Base-by-base conservation (phyloP, 768 basidiomycete genomes). In the Xerocomellus chrysenteron region DNA sequence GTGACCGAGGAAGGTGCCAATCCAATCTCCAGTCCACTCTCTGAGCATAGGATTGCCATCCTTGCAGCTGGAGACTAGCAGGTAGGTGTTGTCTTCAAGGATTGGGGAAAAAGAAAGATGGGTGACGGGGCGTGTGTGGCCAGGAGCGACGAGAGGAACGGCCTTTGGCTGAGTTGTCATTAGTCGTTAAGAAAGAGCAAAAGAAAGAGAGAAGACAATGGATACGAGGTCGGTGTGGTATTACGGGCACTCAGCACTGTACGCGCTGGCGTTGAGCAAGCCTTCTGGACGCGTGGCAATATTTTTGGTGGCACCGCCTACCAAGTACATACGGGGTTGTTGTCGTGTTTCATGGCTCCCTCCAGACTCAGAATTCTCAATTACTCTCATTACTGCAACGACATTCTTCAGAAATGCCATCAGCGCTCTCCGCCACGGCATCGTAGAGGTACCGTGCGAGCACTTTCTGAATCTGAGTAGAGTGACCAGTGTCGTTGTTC, bases 11-110 rank as follows among this genome's bases (percentile, higher is more conserved):
- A 91, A 92, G 17, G 90, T 92, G 37, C 97, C 97, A 69, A 97
- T 91, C 97, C 97, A 99, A 74, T 99, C 97, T 35, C 96, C 96
- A 53, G 92, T 91, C 95, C 95, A 96, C 68, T 94, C 90, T 68
- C 94, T 85, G 63, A 97, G 77, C 92, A 96, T 95, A 44, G 94
- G 95, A 66, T 94, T 98, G 35, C 97, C 97, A 80, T 98, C 97
- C 76, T 98, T 99, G 80, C 97, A 98, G 65, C 91, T 90, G 55
- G 95, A 98, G 67, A 98, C 89, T 60, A 99, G 82, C 60, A 98
- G 78, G 74, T 88, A 98, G 43, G 86, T 84, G 60, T 84, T 83
- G 73, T 98, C 95, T 24, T 92, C 82, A 68, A 92, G 84, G 61
- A 91, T 81, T 14, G 85, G 76, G 24, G 94, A 95, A 77, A 97